Conservation (phyloP, 83 land plant species). For the Thuja plicata region DNA sequence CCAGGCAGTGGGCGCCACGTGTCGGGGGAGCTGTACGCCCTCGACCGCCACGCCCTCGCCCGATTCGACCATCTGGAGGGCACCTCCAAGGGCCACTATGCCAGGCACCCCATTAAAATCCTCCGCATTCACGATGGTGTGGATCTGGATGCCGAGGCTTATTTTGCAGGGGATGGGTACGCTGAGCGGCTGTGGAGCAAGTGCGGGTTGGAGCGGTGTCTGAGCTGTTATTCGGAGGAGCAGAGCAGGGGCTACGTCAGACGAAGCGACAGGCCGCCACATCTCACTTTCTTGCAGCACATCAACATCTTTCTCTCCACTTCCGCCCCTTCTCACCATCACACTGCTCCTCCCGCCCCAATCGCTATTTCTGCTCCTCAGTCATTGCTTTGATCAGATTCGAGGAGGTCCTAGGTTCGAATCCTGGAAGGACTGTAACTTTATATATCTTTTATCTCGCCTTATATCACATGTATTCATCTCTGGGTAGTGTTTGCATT, state of each 20-base stretch:
- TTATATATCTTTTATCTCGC: too few relatives aligned
- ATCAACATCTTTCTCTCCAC: constrained; percentile 33
- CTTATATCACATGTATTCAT: too few relatives aligned
- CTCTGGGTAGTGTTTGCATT: too few relatives aligned
- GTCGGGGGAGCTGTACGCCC: constrained; percentile 79
- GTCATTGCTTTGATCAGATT: too few relatives aligned
- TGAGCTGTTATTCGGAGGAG: constrained; percentile 47
- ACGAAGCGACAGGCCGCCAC: constrained; percentile 69
- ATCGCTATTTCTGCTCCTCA: too few relatives aligned
- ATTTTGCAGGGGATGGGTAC: constrained; percentile 68
- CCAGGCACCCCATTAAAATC: constrained; percentile 45
- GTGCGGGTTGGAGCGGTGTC: constrained; percentile 40
- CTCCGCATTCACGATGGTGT: background rate
- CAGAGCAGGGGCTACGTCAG: constrained; percentile 63
- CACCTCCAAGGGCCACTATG: constrained; percentile 62
- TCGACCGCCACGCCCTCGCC: constrained; percentile 43
- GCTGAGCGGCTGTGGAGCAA: constrained; percentile 51
- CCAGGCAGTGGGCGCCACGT: constrained; percentile 66
- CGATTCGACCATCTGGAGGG: constrained; percentile 90
- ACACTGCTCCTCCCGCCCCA: too few relatives aligned
- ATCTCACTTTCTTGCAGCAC: constrained; percentile 72
- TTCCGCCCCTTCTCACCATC: background rate
- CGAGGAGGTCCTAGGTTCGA: too few relatives aligned
- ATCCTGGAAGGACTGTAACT: too few relatives aligned
- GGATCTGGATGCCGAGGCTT: constrained; percentile 49